Conservation (phyloP, 495 filamentous ascomycete genomes). For the Talaromyces nanjingensis region DNA sequence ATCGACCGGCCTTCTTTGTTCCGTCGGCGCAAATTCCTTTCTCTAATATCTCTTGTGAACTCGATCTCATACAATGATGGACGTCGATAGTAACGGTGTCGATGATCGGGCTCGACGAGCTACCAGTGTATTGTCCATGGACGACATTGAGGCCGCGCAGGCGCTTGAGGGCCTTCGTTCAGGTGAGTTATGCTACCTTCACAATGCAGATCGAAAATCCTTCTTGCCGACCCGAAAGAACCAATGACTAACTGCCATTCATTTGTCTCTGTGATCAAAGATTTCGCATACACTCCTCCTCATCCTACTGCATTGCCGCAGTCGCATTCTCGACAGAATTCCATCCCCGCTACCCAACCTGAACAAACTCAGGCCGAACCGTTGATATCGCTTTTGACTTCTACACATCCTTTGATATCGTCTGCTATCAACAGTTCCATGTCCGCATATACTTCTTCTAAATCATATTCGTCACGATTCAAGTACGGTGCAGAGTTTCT, state of each 20-base stretch:
- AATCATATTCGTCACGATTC: slow-evolving; percentile 81
- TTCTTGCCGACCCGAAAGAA: not conserved
- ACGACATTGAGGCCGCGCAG: slow-evolving; percentile 86
- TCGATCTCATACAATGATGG: slow-evolving; percentile 25
- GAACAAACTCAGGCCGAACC: slow-evolving; percentile 52
- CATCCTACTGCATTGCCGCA: slow-evolving; percentile 6
- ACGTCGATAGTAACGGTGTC: slow-evolving; percentile 25
- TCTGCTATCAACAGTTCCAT: slow-evolving; percentile 75
- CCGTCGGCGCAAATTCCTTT: not conserved
- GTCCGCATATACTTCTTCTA: slow-evolving; percentile 72
- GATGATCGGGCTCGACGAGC: slow-evolving; percentile 39
- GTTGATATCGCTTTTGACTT: slow-evolving; percentile 70
- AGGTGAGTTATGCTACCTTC: slow-evolving; percentile 43
- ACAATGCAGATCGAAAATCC: not conserved
- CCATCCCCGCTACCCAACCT: slow-evolving; percentile 15
- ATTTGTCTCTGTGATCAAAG: not conserved
- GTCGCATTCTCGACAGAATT: slow-evolving; percentile 19
- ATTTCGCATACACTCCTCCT: slow-evolving; percentile 12
- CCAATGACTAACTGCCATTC: not conserved
- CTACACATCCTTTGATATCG: slow-evolving; percentile 69
- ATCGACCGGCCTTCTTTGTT: slow-evolving; percentile 4
- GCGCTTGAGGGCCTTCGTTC: slow-evolving; percentile 77
- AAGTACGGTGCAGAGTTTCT: slow-evolving; percentile 78
- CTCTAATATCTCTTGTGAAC: slow-evolving; percentile 10
- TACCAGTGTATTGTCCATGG: slow-evolving; percentile 55